phyloP scores from a whole-genome alignment of 1,284 basidiomycete species.

The Microbotryum saponariae region DNA sequence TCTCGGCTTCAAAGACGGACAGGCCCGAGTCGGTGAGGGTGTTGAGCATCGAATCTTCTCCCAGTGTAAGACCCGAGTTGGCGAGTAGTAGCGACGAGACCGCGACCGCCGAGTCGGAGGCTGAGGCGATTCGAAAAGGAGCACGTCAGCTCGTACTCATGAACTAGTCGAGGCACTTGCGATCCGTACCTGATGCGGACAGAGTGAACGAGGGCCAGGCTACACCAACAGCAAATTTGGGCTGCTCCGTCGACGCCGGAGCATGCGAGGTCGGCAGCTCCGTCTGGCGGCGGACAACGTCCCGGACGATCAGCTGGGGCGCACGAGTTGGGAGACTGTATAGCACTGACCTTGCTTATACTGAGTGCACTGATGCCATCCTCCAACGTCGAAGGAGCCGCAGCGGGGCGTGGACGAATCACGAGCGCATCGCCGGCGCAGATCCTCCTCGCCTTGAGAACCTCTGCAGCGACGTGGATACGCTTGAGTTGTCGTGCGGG shows the following conservation, averaged over 20 bases:
- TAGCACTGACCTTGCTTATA: slow-evolving; percentile 19
- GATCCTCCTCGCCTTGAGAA: slow-evolving; percentile 55
- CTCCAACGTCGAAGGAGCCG: slow-evolving; percentile 7
- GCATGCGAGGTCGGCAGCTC: too few relatives aligned
- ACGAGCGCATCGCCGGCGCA: slow-evolving; percentile 63
- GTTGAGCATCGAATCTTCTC: slow-evolving; percentile 26
- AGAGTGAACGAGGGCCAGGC: slow-evolving; percentile 38
- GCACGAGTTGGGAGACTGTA: too few relatives aligned
- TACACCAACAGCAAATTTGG: slow-evolving; percentile 31
- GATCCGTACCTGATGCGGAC: slow-evolving; percentile 17
- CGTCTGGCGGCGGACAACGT: not conserved
- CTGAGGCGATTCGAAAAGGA: not conserved
- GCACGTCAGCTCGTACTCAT: not conserved
- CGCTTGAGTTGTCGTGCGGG: slow-evolving; percentile 41
- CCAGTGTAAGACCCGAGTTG: slow-evolving; percentile 23
- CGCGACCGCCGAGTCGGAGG: slow-evolving; percentile 21
- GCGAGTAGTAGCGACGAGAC: slow-evolving; percentile 25
- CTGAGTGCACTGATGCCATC: slow-evolving; percentile 17
- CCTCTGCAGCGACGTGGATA: slow-evolving; percentile 58
- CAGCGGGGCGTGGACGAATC: slow-evolving; percentile 43
- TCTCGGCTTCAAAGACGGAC: slow-evolving; percentile 33
- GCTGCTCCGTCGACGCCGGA: not conserved
- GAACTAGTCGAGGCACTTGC: not conserved
- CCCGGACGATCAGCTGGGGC: not conserved
- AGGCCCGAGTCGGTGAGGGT: slow-evolving; percentile 24